Evolutionary conservation across 805 yeast species (phyloP).

Genomic region (Ogataea dorogensis): DNA sequence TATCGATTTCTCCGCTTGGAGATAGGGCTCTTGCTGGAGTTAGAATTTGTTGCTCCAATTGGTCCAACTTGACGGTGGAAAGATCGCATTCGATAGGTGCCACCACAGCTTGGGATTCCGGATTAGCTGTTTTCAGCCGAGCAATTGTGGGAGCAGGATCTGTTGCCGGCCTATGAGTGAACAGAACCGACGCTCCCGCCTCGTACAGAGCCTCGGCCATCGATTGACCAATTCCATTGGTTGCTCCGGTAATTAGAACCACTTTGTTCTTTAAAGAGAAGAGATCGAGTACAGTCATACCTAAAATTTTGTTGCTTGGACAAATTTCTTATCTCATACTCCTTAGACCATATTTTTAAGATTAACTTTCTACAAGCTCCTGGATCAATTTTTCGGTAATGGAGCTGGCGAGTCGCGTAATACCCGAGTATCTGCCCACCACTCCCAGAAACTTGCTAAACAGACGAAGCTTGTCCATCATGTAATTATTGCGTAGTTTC

Average conservation of each 20-base stretch:
- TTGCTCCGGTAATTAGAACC: constrained; percentile 49
- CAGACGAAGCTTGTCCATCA: constrained; percentile 22
- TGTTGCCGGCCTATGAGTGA: constrained; percentile 37
- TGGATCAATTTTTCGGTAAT: constrained; percentile 10
- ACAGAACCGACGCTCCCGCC: constrained; percentile 43
- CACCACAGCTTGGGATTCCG: constrained; percentile 28
- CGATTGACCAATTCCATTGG: constrained; percentile 54
- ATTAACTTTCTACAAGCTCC: constrained; percentile 15
- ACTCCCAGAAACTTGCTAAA: constrained; percentile 21
- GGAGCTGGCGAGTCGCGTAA: constrained; percentile 9
- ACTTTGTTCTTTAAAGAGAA: constrained; percentile 41
- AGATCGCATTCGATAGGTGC: constrained; percentile 29
- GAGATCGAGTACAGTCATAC: constrained; percentile 14
- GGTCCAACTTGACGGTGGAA: constrained; percentile 29
- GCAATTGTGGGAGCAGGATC: constrained; percentile 31
- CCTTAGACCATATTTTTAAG: too few relatives aligned
- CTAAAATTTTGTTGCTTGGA: not conserved
- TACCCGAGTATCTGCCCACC: constrained; percentile 22
- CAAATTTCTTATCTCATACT: not conserved
- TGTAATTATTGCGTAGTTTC: constrained; percentile 7
- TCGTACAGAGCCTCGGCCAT: constrained; percentile 51
- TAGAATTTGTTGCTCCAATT: constrained; percentile 31
- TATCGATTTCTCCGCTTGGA: constrained; percentile 31
- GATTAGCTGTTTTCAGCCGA: constrained; percentile 26
- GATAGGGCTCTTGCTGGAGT: constrained; percentile 32